These are phyloP conservation scores for Amanita fuliginea DNA, from an alignment of 768 basidiomycete species.

Conservation along the genomic window DNA sequence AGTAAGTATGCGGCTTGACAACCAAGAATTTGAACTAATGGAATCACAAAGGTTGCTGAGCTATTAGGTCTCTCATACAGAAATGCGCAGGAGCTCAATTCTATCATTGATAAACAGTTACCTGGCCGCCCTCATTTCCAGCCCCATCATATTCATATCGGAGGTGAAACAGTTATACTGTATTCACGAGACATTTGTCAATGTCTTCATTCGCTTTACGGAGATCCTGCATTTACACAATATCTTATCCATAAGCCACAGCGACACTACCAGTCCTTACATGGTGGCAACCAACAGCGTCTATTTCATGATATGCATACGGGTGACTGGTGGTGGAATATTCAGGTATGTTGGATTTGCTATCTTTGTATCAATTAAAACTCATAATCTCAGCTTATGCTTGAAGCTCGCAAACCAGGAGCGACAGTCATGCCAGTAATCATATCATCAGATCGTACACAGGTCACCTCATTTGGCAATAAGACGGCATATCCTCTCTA, in stretches of 20 bases:
- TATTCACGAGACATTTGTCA: constrained; percentile 19
- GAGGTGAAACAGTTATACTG: constrained; percentile 15
- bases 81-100: constrained; percentile 20
- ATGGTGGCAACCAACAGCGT: background rate
- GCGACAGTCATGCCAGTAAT: constrained; percentile 31
- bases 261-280: constrained; percentile 16
- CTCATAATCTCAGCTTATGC: constrained; percentile 9
- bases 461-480: constrained; percentile 26
- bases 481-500: constrained; percentile 37
- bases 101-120: constrained; percentile 19
- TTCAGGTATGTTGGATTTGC: constrained; percentile 23
- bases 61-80: constrained; percentile 21
- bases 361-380: background rate
- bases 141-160: constrained; percentile 11
- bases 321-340: too few species aligned
- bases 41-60: constrained; percentile 9
- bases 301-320: constrained; percentile 30
- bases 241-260: constrained; percentile 20
- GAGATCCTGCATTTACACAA: constrained; percentile 18
- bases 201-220: constrained; percentile 20
- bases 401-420: constrained; percentile 13
- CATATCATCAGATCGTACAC: constrained; percentile 34
- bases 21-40: background rate
- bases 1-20: background rate
- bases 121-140: constrained; percentile 16